These are phyloP conservation scores for Canna indica DNA, from an alignment of 176 grass and related monocot genomes.

Conservation along the genomic window DNA sequence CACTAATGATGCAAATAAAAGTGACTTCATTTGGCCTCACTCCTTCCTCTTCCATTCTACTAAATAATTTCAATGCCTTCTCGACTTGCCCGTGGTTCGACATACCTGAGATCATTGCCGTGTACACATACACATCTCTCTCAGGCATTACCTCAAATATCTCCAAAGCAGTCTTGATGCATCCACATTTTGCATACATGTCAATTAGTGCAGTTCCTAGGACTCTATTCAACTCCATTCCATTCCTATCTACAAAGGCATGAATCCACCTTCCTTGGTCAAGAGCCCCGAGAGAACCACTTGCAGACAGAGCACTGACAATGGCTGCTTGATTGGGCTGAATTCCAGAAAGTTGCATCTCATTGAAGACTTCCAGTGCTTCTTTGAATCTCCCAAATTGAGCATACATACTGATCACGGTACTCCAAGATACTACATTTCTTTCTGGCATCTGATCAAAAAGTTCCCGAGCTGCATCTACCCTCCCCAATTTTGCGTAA, in stretches of 20 bases:
- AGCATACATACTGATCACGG: slow-evolving; percentile 40
- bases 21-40: slow-evolving; percentile 60
- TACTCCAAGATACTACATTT: slow-evolving; percentile 45
- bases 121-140: slow-evolving; percentile 50
- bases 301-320: slow-evolving; percentile 28
- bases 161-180: slow-evolving; percentile 32
- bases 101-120: slow-evolving; percentile 51
- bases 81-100: slow-evolving; percentile 31
- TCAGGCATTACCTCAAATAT: slow-evolving; percentile 20
- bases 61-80: slow-evolving; percentile 34
- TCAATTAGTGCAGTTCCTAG: slow-evolving; percentile 27
- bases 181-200: slow-evolving; percentile 24
- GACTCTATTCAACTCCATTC: slow-evolving; percentile 5
- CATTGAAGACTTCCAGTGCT: slow-evolving; percentile 31
- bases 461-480: slow-evolving; percentile 19
- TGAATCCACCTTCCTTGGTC: slow-evolving; percentile 61
- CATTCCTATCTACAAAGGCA: slow-evolving; percentile 1
- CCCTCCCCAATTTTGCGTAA: slow-evolving; percentile 10
- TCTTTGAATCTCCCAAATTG: slow-evolving; percentile 29
- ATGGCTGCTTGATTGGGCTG: slow-evolving; percentile 36
- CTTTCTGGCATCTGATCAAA: slow-evolving; percentile 47
- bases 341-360: slow-evolving; percentile 24
- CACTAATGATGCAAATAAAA: slow-evolving; percentile 46
- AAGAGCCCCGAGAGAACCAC: slow-evolving; percentile 43
- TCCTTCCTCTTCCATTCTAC: slow-evolving; percentile 24